phyloP scores from a whole-genome alignment of 305 asterid genomes.

The Solanum hybrid region DNA sequence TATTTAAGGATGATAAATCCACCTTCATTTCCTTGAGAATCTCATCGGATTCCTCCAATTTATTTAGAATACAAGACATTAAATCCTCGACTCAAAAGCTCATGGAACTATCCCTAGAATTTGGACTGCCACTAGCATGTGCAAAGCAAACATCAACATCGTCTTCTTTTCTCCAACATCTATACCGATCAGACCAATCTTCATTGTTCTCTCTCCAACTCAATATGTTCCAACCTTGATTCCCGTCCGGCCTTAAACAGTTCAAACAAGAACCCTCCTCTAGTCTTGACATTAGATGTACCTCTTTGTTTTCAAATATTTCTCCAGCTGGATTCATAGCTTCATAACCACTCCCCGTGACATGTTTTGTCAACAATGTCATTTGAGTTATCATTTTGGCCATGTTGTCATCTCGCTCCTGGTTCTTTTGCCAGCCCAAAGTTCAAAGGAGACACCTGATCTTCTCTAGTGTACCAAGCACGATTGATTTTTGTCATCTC shows the following conservation, averaged over 20 bases:
- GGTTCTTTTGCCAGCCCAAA: background rate
- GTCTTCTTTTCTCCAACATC: background rate
- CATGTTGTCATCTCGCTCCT: background rate
- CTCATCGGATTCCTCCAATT: background rate
- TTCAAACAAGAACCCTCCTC: background rate
- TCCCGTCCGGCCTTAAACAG: background rate
- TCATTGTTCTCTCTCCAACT: background rate
- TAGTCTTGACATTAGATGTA: background rate
- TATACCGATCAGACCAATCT: background rate
- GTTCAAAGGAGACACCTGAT: background rate
- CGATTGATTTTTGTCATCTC: background rate
- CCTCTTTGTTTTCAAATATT: background rate
- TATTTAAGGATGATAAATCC: background rate
- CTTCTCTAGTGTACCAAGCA: no score
- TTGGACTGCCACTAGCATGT: background rate
- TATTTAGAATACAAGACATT: no score
- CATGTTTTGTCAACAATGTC: background rate
- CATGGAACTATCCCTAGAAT: background rate
- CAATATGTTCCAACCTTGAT: background rate
- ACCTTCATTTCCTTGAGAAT: background rate
- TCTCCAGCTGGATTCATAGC: background rate
- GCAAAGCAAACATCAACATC: background rate
- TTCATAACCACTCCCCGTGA: background rate
- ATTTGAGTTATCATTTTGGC: background rate
- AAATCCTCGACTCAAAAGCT: background rate